phyloP scores from a whole-genome alignment of 768 basidiomycete genomes.

The Termitomyces sp. region DNA sequence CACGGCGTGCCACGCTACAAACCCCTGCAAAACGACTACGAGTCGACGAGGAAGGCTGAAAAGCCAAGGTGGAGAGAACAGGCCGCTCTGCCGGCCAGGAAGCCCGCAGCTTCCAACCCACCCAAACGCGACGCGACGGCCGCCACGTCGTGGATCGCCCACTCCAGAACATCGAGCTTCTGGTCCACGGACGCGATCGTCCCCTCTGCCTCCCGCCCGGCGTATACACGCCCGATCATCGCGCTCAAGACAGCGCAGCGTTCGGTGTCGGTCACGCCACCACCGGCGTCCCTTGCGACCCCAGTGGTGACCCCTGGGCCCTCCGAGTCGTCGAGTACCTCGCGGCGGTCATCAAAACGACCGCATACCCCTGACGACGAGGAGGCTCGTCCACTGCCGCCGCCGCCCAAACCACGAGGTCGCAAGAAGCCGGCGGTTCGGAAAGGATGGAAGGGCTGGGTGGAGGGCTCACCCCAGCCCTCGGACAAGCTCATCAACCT shows the following conservation, averaged over 20 bases:
- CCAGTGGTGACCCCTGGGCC: constrained; percentile 75
- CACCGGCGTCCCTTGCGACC: constrained; percentile 57
- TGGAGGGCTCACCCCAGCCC: constrained; percentile 79
- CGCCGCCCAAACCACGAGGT: constrained; percentile 30
- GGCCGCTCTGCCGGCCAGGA: constrained; percentile 15
- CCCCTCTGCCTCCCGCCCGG: not conserved
- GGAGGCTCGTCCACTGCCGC: constrained; percentile 28
- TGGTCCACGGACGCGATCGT: constrained; percentile 39
- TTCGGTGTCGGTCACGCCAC: constrained; percentile 72
- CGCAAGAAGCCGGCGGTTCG: constrained; percentile 63
- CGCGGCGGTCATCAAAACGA: constrained; percentile 76
- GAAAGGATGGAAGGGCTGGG: constrained; percentile 92
- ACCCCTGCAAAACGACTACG: constrained; percentile 58
- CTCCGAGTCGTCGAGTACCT: constrained; percentile 68
- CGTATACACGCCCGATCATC: constrained; percentile 55
- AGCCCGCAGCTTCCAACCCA: constrained; percentile 17
- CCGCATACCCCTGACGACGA: constrained; percentile 72
- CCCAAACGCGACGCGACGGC: constrained; percentile 26
- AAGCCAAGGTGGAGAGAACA: constrained; percentile 52
- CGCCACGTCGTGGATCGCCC: constrained; percentile 17
- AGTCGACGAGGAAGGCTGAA: constrained; percentile 42
- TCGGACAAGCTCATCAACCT: constrained; percentile 81
- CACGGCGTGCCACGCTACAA: constrained; percentile 72
- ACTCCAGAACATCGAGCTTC: constrained; percentile 32
- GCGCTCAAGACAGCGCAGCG: constrained; percentile 68